Evolutionary conservation across 768 basidiomycete species (phyloP).

Genomic region (Tephrocybe sp.): DNA sequence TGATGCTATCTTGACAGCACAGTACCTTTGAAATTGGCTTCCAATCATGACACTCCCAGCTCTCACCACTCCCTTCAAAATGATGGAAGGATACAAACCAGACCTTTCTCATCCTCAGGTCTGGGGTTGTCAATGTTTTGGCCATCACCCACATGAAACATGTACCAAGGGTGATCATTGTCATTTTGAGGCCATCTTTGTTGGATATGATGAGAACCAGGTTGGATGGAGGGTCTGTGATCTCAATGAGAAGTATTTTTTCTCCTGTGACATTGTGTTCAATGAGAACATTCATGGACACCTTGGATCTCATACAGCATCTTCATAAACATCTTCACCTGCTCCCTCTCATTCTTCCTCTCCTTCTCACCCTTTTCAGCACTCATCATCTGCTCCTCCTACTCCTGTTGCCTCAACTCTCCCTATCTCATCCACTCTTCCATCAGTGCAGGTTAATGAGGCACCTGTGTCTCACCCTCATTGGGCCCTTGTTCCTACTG

Average conservation of each 20-base stretch:
- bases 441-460: too few species aligned
- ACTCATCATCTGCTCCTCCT: too few species aligned
- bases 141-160: constrained; percentile 19
- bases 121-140: constrained; percentile 28
- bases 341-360: too few species aligned
- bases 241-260: neutral
- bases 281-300: neutral
- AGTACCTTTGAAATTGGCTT: constrained; percentile 23
- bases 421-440: too few species aligned
- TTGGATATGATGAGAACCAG: constrained; percentile 6
- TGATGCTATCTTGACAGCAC: constrained; percentile 20
- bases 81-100: constrained; percentile 20
- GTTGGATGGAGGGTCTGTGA: neutral
- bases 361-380: too few species aligned
- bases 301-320: constrained; percentile 9
- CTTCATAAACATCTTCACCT: too few species aligned
- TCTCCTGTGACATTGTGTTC: constrained; percentile 1
- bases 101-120: constrained; percentile 28
- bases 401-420: too few species aligned
- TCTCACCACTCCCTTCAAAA: constrained; percentile 20
- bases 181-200: constrained; percentile 23
- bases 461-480: too few species aligned
- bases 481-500: too few species aligned
- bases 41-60: constrained; percentile 23
- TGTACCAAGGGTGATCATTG: constrained; percentile 14